Base-by-base conservation (phyloP, 306 rosid genomes). In the Quercus suber region DNA sequence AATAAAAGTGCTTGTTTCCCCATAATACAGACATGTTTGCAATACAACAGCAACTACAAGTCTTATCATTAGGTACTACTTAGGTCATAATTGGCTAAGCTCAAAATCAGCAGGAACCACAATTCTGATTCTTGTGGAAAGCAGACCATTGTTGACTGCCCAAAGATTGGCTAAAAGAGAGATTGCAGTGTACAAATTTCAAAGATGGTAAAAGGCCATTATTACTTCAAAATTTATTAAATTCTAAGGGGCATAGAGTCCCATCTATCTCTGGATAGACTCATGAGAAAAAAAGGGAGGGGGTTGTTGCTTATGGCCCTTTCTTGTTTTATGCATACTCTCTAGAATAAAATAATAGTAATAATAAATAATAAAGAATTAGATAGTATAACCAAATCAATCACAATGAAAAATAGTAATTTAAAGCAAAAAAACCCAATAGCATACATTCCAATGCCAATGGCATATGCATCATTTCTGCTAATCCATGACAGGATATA, bases 401-500 rank as follows among this genome's bases (percentile, higher is more conserved):
- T 31, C 45, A 31, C 71, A 6, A 33, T 21, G 45, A 43, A 17
- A 74, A 75, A 21, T 19, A 27, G 64, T 37, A 55, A 33, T 30
- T 27, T 31, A 55, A 55, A 59, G 33, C 28, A 35, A 37, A 37
- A 33, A 25, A 73, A 53, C 52, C 49, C 30, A 63, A 65, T 15
- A 31, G 37, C 18, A 71, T 31, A 21, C 25, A 70, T 75, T 49
- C 65, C 76, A 76, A 35, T 28, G 31, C 20, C 21, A 52, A 52
- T 58, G 65, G 67, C 18, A 76, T 43, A 65, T 28, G 31, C 55
- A 82, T 19, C 71, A 80, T 33, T 59, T 55, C 52, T 70, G 49
- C 57, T 55, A 63, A 55, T 73, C 23, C 21, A 76, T 71, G 73
- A 27, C 30, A 76, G 69, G 57, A 73, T 57, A 19, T 31, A 31